Evolutionary conservation across 495 filamentous ascomycete genomes (phyloP), one percentile per base, ranked within the genome.

Genomic region (Polyplosphaeria fusca): DNA sequence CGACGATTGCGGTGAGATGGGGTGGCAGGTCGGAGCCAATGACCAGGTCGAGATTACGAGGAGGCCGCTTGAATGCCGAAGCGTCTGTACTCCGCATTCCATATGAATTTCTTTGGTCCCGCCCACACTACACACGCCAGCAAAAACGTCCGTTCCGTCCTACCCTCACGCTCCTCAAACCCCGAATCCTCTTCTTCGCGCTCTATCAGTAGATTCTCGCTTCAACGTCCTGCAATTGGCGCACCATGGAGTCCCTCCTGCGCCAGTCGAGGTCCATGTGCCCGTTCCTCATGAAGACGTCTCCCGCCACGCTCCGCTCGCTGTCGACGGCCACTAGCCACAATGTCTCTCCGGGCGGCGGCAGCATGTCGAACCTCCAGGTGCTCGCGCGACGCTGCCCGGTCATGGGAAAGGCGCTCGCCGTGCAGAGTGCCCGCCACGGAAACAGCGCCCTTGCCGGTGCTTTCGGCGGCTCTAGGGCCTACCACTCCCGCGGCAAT

Each of bases 321-420:
- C 80, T 98, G 56, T 89, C 92, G 14, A 83, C 89, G 20, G 81
- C 86, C 65, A 80, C 85, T 64, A 75, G 76, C 70, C 72, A 81
- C 69, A 57, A 80, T 55, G 75, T 78, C 45, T 89, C 85, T 42
- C 85, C 84, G 24, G 86, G 89, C 59, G 92, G 91, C 46, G 89
- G 91, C 60, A 88, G 86, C 71, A 96, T 97, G 83, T 95, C 91
- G 64, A 97, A 96, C 74, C 82, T 98, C 61, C 94, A 96, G 78
- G 82, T 93, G 47, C 81, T 95, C 60, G 93, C 91, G 61, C 86
- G 89, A 66, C 89, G 93, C 65, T 98, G 93, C 83, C 93, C 93
- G 53, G 83, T 98, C 70, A 98, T 98, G 93, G 91, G 90, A 71
- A 96, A 96, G 77, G 93, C 93, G 39, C 79, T 98, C 64, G 88